Base-by-base conservation (phyloP, 805 yeast genomes). In the Clavispora carvajalis region DNA sequence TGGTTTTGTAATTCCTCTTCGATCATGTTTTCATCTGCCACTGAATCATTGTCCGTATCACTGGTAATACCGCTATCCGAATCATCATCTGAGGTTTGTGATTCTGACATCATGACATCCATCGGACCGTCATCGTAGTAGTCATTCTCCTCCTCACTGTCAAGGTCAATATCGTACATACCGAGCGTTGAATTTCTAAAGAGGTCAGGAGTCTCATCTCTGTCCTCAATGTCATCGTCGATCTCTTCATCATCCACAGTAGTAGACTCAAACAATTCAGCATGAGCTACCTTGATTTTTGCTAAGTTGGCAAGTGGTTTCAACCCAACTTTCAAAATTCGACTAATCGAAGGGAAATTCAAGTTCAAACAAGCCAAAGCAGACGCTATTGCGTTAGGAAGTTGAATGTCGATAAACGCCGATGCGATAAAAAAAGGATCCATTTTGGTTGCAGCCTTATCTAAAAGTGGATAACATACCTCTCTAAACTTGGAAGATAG, bases 151-250 rank as follows among this genome's bases (percentile, higher is more conserved):
- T 77, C 83, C 24, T 80, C 84, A 33, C 77, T 76, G 47, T 79
- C 83, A 25, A 76, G 73, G 38, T 82, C 93, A 29, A 85, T 81
- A 52, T 91, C 97, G 57, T 84, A 91, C 95, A 91, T 90, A 1
- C 96, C 97, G 30, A 91, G 69, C 0, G 97, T 86, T 0, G 97
- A 90, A 57, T 93, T 90, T 29, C 83, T 70, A 60, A 91, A 80
- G 54, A 90, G 67, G 57, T 90, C 90, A 0, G 95, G 89, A 0
- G 89, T 77, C 39, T 87, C 91, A 39, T 84, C 95, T 22, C 73
- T 57, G 22, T 69, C 65, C 26, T 82, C 87, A 21, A 74, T 79
- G n/a, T 79, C 85, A 28, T 59, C 57, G 6, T 59, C 53, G 11
- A 57, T 65, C 10, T 62, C 69, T 17, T 63, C 69, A 18, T 71